Conservation (phyloP, 331 rosid genomes). For the Dryas integrifolia region DNA sequence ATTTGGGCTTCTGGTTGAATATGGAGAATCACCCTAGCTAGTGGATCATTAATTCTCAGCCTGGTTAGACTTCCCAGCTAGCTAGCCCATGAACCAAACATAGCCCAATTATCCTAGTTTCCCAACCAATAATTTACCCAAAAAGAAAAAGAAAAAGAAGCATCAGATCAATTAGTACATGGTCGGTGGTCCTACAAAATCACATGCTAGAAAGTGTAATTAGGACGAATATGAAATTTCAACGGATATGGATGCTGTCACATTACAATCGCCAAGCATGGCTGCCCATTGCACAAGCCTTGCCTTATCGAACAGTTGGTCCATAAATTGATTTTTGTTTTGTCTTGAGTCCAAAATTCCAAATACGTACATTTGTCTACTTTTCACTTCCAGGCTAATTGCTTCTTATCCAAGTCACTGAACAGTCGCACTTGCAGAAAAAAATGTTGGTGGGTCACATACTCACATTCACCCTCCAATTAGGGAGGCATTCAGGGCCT, state of each 20-base stretch:
- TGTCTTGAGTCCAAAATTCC: not conserved
- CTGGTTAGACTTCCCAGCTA: not conserved
- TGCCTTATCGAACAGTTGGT: not conserved
- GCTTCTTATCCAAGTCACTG: conserved; percentile 15
- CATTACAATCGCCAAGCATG: not conserved
- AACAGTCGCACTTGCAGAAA: not conserved
- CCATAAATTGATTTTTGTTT: too few species aligned
- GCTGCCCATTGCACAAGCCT: too few species aligned
- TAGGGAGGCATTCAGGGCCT: not conserved
- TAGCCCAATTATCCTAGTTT: not conserved
- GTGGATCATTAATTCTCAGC: not conserved
- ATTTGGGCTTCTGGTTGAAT: too few species aligned
- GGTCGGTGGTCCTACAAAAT: not conserved
- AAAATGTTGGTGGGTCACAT: not conserved
- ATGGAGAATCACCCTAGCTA: too few species aligned
- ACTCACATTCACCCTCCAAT: not conserved
- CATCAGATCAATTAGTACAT: too few species aligned
- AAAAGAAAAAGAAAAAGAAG: not conserved
- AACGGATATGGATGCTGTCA: not conserved
- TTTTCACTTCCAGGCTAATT: not conserved
- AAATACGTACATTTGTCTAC: not conserved
- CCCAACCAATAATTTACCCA: not conserved
- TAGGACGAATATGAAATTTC: not conserved
- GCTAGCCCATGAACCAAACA: not conserved
- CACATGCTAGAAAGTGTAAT: conserved; percentile 11